Base-by-base conservation (phyloP, 1,284 basidiomycete species). In the Phenoliferia sp. region DNA sequence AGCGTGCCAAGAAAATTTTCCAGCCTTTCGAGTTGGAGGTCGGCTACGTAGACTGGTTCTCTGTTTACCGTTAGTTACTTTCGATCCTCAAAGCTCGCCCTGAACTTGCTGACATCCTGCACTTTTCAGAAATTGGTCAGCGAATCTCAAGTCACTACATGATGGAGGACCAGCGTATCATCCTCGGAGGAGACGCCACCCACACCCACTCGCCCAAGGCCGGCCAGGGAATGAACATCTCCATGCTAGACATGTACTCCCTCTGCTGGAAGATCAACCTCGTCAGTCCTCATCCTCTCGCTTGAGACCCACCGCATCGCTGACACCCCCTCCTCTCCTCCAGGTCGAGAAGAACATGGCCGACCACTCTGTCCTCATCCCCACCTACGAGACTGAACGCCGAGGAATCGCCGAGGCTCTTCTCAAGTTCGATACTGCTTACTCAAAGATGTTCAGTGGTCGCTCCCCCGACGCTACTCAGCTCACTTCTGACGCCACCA, bases 191-290 rank as follows among this genome's bases (percentile, higher is more conserved):
- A 44, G 80, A 81, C 67, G 80, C 79, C 7, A 79, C 79, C 63
- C 80, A 80, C 74, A 80, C 80, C 12, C 80, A 81, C 72, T 78
- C 77, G 31, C 80, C 80, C 31, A 81, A 81, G 74, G 79, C 74
- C 73, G 68, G 79, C 59, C 72, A 77, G 76, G 74, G 78, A 19
- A 56, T 56, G 55, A 56, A 56, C 74, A 80, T 80, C 62, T 78
- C 78, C 56, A 78, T 81, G 74, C 77, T 80, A 65, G 80, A 81
- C 72, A 77, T 78, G 69, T 79, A 78, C 74, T 78, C 79, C 19
- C 73, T 80, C 36, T 76, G 78, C 3, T 80, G 80, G 80, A 77
- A 79, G 65, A 77, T 81, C 74, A 81, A 81, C 71, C 69, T 58
- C 33, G 77, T 80, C n/a, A n/a, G n/a, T n/a, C n/a, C n/a, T n/a